Evolutionary conservation across 1,284 basidiomycete species (phyloP).

Genomic region (Apiotrichum gracile): DNA sequence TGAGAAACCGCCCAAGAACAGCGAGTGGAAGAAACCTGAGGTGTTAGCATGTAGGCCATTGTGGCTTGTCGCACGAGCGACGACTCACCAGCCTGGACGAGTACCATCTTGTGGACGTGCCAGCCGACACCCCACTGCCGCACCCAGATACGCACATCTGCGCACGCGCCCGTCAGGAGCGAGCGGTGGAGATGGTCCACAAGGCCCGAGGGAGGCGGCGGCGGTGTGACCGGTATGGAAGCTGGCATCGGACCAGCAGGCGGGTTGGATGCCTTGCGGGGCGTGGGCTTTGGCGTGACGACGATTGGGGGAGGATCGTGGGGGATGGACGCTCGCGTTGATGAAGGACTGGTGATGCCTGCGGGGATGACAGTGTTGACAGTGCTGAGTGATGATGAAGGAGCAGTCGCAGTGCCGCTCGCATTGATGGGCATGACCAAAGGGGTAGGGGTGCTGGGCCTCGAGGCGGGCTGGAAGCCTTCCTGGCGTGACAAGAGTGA

Average conservation of each 20-base stretch:
- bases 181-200: constrained; percentile 62
- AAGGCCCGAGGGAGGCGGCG: constrained; percentile 20
- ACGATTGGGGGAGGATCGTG: neutral
- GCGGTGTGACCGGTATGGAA: constrained; percentile 18
- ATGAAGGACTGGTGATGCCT: neutral
- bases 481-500: neutral
- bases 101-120: constrained; percentile 70
- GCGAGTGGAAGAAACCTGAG: constrained; percentile 73
- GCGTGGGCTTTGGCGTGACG: constrained; percentile 1
- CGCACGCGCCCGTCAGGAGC: constrained; percentile 63
- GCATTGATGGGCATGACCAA: neutral
- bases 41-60: constrained; percentile 3
- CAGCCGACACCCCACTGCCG: constrained; percentile 71
- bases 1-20: constrained; percentile 74
- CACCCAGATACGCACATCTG: constrained; percentile 68
- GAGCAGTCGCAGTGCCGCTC: neutral
- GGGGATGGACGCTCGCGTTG: neutral
- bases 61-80: neutral
- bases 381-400: neutral
- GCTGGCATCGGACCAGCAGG: constrained; percentile 5
- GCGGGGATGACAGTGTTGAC: neutral
- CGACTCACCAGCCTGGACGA: constrained; percentile 70
- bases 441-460: neutral
- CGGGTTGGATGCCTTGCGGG: constrained; percentile 10
- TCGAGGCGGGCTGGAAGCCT: neutral